Conservation (phyloP, 2,329 filamentous ascomycete species). For the Scedosporium apiospermum region DNA sequence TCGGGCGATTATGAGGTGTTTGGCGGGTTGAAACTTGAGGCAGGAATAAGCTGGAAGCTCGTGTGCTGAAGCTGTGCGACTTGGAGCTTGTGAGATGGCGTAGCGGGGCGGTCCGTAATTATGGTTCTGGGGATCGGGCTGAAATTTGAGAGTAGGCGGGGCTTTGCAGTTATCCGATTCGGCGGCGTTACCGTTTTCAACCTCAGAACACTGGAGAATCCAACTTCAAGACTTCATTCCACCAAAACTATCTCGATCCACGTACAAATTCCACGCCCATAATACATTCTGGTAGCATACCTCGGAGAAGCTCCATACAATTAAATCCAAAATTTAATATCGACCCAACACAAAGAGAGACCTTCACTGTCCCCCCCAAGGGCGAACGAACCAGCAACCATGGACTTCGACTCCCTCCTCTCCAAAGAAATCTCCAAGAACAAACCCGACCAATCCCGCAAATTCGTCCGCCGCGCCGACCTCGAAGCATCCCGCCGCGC, state of each 20-base stretch:
- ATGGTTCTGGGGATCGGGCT: too few species aligned
- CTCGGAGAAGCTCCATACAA: too few species aligned
- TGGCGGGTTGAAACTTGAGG: not conserved
- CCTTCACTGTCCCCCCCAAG: not conserved
- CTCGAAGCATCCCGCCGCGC: conserved; percentile 73
- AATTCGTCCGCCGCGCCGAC: conserved; percentile 80
- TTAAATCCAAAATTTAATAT: not conserved
- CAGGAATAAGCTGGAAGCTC: not conserved
- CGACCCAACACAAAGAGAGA: not conserved
- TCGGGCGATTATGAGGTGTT: not conserved
- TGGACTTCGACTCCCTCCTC: conserved; percentile 97
- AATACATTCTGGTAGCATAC: too few species aligned
- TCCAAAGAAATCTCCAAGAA: conserved; percentile 82
- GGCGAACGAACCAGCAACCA: conserved; percentile 26
- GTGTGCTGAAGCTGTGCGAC: not conserved
- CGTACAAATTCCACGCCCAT: too few species aligned
- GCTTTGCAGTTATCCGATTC: not conserved
- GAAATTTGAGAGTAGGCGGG: not conserved
- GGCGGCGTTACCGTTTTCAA: not conserved
- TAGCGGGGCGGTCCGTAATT: not conserved
- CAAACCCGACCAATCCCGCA: conserved; percentile 52
- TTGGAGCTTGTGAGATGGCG: not conserved
- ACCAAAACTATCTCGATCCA: not conserved
- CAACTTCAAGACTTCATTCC: not conserved
- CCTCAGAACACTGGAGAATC: not conserved